These are phyloP conservation scores for Suillus cothurnatus DNA, from an alignment of 768 basidiomycete species.

Conservation along the genomic window DNA sequence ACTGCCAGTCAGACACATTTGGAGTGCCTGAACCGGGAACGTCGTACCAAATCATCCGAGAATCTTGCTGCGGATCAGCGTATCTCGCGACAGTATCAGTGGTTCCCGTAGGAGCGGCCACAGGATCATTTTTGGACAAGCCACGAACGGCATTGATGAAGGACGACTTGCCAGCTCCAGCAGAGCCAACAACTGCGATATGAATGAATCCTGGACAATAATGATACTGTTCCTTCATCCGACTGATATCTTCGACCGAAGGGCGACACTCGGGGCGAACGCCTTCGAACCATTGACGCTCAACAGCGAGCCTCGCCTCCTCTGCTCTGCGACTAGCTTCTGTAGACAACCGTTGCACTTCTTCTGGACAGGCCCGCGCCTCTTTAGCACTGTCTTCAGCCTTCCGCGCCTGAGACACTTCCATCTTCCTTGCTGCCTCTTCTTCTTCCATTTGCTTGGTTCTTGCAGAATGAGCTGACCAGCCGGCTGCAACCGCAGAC, in stretches of 20 bases:
- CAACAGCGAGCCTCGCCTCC: too few relatives aligned
- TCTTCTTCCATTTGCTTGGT: too few relatives aligned
- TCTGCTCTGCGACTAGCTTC: too few relatives aligned
- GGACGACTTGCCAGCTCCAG: constrained; percentile 30
- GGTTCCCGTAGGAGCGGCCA: constrained; percentile 25
- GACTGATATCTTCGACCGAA: not conserved
- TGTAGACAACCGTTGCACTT: too few relatives aligned
- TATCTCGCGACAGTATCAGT: constrained; percentile 22
- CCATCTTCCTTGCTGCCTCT: too few relatives aligned
- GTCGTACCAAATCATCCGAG: constrained; percentile 29
- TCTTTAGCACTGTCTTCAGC: too few relatives aligned
- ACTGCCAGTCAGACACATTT: constrained; percentile 23
- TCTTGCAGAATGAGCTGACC: too few relatives aligned
- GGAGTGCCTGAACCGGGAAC: constrained; percentile 31
- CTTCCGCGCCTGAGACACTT: too few relatives aligned
- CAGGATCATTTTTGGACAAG: constrained; percentile 15
- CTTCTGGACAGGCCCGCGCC: too few relatives aligned
- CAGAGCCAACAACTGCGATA: constrained; percentile 21
- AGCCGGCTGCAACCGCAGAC: too few relatives aligned
- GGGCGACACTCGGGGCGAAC: not conserved
- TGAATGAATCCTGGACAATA: constrained; percentile 18
- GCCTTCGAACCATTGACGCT: not conserved
- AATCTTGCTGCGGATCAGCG: constrained; percentile 20
- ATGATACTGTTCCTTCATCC: not conserved
- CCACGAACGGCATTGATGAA: constrained; percentile 32